phyloP scores from a whole-genome alignment of 2,329 filamentous ascomycete species.

The Aspergillus sojae region DNA sequence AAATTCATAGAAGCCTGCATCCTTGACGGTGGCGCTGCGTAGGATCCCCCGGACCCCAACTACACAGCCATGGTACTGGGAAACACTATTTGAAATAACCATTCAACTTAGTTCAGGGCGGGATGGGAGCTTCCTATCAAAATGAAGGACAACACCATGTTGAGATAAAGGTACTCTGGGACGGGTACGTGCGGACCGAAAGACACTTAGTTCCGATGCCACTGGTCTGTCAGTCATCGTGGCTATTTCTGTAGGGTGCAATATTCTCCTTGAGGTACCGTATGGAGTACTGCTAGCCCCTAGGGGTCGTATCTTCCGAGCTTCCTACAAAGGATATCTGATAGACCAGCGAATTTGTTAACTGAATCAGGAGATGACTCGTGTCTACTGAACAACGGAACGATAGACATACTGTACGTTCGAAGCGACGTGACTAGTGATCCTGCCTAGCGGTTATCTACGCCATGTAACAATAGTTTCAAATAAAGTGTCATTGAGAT shows the following conservation, averaged over 20 bases:
- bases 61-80: not conserved
- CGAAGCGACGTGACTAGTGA: not conserved
- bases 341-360: not conserved
- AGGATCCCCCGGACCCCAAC: not conserved
- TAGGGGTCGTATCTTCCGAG: not conserved
- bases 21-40: not conserved
- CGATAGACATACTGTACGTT: not conserved
- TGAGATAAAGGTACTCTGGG: not conserved
- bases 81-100: not conserved
- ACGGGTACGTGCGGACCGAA: not conserved
- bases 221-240: not conserved
- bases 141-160: not conserved
- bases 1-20: not conserved
- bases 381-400: not conserved
- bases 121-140: not conserved
- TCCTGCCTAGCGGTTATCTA: constrained; percentile 6
- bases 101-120: not conserved
- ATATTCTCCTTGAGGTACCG: not conserved
- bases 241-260: not conserved
- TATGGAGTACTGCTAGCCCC: not conserved
- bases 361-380: not conserved
- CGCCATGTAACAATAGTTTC: constrained; percentile 12
- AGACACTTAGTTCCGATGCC: not conserved
- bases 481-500: not conserved
- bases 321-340: not conserved